A percentile compares a stretch with the other conserved stretches of the same genome.
phyloP scores from a whole-genome alignment of 2,329 filamentous ascomycete genomes.

The Epichloe elymi region DNA sequence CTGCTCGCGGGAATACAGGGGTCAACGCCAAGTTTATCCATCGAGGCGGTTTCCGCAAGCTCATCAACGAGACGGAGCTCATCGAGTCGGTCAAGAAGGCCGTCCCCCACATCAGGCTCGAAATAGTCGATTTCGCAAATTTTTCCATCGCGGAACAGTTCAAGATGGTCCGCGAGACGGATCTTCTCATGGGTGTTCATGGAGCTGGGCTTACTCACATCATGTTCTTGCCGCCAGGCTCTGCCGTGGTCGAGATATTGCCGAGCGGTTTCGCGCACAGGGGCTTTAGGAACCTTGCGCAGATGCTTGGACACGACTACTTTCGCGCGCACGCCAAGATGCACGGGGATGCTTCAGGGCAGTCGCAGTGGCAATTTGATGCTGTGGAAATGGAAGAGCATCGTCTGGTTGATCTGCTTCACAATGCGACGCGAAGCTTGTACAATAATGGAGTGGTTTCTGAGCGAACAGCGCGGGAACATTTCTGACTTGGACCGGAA shows the following conservation, averaged over 20 bases:
- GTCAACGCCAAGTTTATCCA: conserved; percentile 23
- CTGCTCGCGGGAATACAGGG: neutral
- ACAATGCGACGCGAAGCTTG: neutral
- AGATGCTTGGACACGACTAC: conserved; percentile 23
- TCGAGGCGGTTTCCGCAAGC: conserved; percentile 18
- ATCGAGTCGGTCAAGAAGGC: conserved; percentile 13
- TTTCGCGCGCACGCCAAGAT: conserved; percentile 21
- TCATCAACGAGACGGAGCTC: conserved; percentile 16
- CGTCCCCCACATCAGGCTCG: conserved; percentile 17
- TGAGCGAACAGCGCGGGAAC: too few species aligned
- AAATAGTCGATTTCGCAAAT: conserved; percentile 24
- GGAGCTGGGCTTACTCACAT: conserved; percentile 29
- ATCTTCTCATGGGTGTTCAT: conserved; percentile 30
- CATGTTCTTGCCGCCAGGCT: conserved; percentile 24
- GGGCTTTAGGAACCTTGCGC: conserved; percentile 28
- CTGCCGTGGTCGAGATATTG: conserved; percentile 28
- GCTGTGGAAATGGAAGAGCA: neutral
- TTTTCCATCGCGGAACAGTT: conserved; percentile 25
- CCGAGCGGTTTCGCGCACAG: conserved; percentile 14
- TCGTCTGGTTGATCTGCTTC: neutral
- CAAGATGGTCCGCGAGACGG: conserved; percentile 20
- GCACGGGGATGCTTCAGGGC: neutral
- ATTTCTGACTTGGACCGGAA: too few species aligned
- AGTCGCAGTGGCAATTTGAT: conserved; percentile 1
- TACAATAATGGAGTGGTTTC: neutral